Percentiles rank a stretch among this genome's conserved stretches.
Conservation (phyloP, 2,329 filamentous ascomycete genomes). For the Penicillium sclerotiorum region DNA sequence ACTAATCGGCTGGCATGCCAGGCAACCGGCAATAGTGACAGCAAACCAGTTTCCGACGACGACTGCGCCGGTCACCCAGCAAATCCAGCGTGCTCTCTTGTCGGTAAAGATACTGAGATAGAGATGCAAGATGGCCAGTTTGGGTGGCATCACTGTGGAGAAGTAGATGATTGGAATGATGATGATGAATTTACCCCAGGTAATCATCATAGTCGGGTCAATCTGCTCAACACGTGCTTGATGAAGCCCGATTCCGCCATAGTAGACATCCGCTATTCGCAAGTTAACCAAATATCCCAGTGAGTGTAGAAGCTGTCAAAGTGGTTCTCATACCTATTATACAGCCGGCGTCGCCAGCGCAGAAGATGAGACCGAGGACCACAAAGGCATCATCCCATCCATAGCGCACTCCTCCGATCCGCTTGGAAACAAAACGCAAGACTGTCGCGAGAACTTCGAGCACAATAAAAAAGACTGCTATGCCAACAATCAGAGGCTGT, state of each 20-base stretch:
- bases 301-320: background rate
- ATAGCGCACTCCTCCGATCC: background rate
- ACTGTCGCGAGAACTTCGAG: background rate
- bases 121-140: background rate
- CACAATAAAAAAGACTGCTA: background rate
- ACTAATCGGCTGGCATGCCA: background rate
- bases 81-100: background rate
- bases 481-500: background rate
- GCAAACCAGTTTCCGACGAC: background rate
- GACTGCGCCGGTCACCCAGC: background rate
- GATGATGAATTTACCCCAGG: background rate
- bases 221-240: background rate
- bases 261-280: background rate
- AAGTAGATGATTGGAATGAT: background rate
- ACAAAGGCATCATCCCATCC: background rate
- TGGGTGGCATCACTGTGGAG: background rate
- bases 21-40: background rate
- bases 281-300: background rate
- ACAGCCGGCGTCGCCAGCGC: background rate
- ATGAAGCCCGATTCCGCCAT: background rate
- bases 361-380: background rate
- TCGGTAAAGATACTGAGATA: background rate
- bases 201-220: background rate
- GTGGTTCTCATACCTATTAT: background rate
- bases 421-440: background rate